Percentiles rank a stretch among this genome's conserved stretches.
phyloP scores from a whole-genome alignment of 75 land plant species.

The Chamaecyparis obtusa region DNA sequence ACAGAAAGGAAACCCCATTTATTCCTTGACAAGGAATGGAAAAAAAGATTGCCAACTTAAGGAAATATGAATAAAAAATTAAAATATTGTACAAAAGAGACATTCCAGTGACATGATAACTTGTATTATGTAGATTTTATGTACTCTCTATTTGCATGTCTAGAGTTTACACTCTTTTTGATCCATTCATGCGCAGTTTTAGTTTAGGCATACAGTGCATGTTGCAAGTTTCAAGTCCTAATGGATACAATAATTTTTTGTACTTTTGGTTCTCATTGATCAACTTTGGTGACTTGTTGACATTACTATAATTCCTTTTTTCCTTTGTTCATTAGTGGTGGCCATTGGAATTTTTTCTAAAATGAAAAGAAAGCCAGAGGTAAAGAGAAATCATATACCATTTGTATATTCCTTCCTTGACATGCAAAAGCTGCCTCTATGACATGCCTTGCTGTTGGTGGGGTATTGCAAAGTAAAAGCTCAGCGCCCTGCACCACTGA shows the following conservation, averaged over 20 bases:
- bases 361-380: not conserved
- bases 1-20: no score
- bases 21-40: no score
- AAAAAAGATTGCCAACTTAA: no score
- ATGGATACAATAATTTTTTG: not conserved
- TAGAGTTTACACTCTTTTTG: not conserved
- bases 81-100: no score
- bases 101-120: no score
- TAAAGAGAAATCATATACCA: conserved; percentile 31
- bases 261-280: not conserved
- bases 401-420: conserved; percentile 45
- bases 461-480: conserved; percentile 37
- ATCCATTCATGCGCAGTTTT: not conserved
- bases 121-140: not conserved
- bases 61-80: no score
- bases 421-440: conserved; percentile 55
- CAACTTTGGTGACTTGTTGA: not conserved
- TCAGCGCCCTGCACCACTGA: conserved; percentile 57
- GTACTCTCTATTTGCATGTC: not conserved
- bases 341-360: not conserved
- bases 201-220: not conserved
- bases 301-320: not conserved
- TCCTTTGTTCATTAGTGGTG: not conserved
- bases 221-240: not conserved
- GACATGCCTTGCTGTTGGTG: conserved; percentile 50